Conservation (phyloP, 169 alveolate species). For the Eimeria acervulina region DNA sequence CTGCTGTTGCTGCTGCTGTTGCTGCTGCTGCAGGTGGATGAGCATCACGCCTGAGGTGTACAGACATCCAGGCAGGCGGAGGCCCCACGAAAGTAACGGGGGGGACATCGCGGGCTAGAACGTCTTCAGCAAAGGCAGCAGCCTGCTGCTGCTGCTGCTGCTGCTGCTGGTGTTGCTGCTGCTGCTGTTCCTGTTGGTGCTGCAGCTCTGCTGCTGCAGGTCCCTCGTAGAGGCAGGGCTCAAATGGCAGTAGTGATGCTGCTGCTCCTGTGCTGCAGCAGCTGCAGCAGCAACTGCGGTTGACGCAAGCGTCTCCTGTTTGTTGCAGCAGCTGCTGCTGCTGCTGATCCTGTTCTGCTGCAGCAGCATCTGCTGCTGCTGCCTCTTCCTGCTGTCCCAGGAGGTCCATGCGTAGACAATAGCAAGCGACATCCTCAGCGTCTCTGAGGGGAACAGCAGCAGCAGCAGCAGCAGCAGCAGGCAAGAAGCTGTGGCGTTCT, state of each 20-base stretch:
- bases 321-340: constrained; percentile 45
- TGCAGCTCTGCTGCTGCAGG: constrained; percentile 9
- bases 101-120: constrained; percentile 29
- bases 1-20: constrained; percentile 47
- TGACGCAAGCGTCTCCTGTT: neutral
- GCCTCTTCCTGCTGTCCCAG: constrained; percentile 14
- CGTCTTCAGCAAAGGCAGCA: constrained; percentile 58
- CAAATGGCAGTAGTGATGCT: neutral
- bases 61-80: constrained; percentile 52
- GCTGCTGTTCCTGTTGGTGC: neutral
- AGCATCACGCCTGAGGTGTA: constrained; percentile 41
- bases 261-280: constrained; percentile 8
- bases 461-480: constrained; percentile 57
- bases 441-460: constrained; percentile 44
- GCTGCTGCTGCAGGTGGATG: constrained; percentile 13
- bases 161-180: constrained; percentile 12
- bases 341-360: neutral
- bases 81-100: constrained; percentile 49
- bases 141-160: constrained; percentile 28
- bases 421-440: constrained; percentile 63
- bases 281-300: constrained; percentile 45
- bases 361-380: neutral
- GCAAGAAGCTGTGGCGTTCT: constrained; percentile 48
- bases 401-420: constrained; percentile 28
- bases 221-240: constrained; percentile 43